Evolutionary conservation across 768 basidiomycete genomes (phyloP), one percentile per base, ranked within the genome.

Genomic region (Sutorius australiensis): DNA sequence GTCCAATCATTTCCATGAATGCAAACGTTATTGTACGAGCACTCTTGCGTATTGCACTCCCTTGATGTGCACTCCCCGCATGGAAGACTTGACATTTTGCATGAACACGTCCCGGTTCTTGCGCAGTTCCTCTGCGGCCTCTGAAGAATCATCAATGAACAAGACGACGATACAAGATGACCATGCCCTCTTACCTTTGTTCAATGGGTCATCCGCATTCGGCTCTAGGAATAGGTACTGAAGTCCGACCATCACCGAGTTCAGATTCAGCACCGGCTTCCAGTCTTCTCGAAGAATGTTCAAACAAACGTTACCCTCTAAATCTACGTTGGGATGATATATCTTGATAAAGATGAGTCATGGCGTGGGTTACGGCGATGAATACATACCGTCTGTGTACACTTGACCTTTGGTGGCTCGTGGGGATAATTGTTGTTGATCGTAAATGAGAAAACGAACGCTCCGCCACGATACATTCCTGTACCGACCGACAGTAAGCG

Each of bases 341-440:
- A 98, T 98, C 95, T 98, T 58, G 46, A 36, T 27, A 24, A 2
- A 12, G 27, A 54, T 64, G 31, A 65, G 47, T 36, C 16, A 16
- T 21, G 24, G 24, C 8, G 36, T 45, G 12, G 38, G 37, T 17
- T 21, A 32, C 40, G 2, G 46, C 21, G 46, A 11, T 36, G 38
- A 50, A 51, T 19, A 68, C 86, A 52, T 67, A 95, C 95, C 59
- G 85, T 97, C 67, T 92, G 92, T 42, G 85, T 87, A 75, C 95
- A 98, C 68, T 95, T 94, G 75, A 99, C 97, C 73, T 98, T 99
- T 65, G 97, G 97, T 47, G 97, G 94, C 63, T 99, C 95, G 70
- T 99, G 97, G 50, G 97, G 97, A 73, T 99, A 99, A 74, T 95
- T 98, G 71, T 84, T 86, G 74, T 92, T 97, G 82, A 99, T 98